Percentiles rank a stretch among this genome's conserved stretches.
phyloP scores from a whole-genome alignment of 2,329 filamentous ascomycete species.

The Talaromyces sp. region DNA sequence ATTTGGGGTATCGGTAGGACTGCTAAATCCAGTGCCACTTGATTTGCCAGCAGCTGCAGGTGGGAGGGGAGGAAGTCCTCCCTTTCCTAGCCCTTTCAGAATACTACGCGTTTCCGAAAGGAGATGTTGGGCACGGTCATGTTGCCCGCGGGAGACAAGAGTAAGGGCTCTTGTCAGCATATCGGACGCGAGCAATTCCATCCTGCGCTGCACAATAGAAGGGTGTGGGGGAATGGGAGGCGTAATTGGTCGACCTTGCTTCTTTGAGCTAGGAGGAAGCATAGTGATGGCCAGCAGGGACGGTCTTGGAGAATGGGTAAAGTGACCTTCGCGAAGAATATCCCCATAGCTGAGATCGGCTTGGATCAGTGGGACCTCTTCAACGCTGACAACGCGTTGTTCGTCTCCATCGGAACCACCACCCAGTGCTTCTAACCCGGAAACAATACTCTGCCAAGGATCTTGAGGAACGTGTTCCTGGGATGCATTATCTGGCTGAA shows the following conservation, averaged over 20 bases:
- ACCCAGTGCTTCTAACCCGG: conserved; percentile 86
- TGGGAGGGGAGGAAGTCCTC: conserved; percentile 83
- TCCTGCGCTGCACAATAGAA: conserved; percentile 88
- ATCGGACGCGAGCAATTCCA: conserved; percentile 96
- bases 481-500: conserved; percentile 75
- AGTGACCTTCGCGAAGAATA: conserved; percentile 79
- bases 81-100: conserved; percentile 91
- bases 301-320: conserved; percentile 80
- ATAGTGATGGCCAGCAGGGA: conserved; percentile 94
- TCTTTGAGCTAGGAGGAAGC: conserved; percentile 65
- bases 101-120: conserved; percentile 92
- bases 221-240: conserved; percentile 93
- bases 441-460: conserved; percentile 95
- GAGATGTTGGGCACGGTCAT: conserved; percentile 88
- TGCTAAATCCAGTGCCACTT: conserved; percentile 10
- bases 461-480: conserved; percentile 88
- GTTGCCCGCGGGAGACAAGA: conserved; percentile 83
- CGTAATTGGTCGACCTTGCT: conserved; percentile 48
- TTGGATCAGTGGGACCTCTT: conserved; percentile 92
- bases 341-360: conserved; percentile 92
- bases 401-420: conserved; percentile 84
- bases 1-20: conserved; percentile 33
- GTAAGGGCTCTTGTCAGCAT: conserved; percentile 93
- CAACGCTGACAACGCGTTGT: conserved; percentile 75
- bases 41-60: conserved; percentile 41